phyloP scores from a whole-genome alignment of 176 grass and related monocot species.

The Juncus inflexus region DNA sequence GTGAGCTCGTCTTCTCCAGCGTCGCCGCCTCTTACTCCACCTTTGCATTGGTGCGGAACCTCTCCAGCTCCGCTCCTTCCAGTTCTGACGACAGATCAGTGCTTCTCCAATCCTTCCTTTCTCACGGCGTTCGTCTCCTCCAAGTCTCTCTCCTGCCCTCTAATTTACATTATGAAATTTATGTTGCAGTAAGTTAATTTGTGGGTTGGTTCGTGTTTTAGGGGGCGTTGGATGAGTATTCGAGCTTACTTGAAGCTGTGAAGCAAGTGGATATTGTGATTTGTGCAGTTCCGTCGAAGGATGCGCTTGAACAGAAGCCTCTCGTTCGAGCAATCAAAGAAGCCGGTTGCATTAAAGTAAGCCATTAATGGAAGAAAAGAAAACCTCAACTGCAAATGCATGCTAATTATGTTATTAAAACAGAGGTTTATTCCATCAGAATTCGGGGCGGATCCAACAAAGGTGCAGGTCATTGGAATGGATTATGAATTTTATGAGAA shows the following conservation, averaged over 20 bases:
- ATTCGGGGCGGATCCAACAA: constrained; percentile 79
- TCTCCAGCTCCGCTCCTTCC: constrained; percentile 18
- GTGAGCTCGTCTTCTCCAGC: constrained; percentile 55
- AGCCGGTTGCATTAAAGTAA: constrained; percentile 76
- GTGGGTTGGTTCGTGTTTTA: constrained; percentile 6
- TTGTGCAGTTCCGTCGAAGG: constrained; percentile 66
- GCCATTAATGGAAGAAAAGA: not conserved
- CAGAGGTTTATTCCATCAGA: constrained; percentile 92
- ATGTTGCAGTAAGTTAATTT: not conserved
- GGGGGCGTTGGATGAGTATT: constrained; percentile 70
- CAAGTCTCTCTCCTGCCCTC: constrained; percentile 24
- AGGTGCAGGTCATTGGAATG: constrained; percentile 62
- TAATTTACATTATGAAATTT: not conserved
- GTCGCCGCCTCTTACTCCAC: constrained; percentile 53
- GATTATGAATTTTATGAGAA: constrained; percentile 77
- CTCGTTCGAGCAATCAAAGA: constrained; percentile 83
- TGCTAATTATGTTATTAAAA: constrained; percentile 8
- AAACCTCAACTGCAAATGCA: no score
- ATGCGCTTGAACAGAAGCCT: constrained; percentile 59
- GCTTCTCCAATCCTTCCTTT: constrained; percentile 46
- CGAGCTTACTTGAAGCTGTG: constrained; percentile 60
- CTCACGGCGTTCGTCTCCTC: constrained; percentile 50
- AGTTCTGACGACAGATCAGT: constrained; percentile 7
- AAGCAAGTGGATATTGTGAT: constrained; percentile 74
- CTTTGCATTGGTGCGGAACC: constrained; percentile 60